Conservation (phyloP, 495 filamentous ascomycete species). For the Cercophora newfieldiana region DNA sequence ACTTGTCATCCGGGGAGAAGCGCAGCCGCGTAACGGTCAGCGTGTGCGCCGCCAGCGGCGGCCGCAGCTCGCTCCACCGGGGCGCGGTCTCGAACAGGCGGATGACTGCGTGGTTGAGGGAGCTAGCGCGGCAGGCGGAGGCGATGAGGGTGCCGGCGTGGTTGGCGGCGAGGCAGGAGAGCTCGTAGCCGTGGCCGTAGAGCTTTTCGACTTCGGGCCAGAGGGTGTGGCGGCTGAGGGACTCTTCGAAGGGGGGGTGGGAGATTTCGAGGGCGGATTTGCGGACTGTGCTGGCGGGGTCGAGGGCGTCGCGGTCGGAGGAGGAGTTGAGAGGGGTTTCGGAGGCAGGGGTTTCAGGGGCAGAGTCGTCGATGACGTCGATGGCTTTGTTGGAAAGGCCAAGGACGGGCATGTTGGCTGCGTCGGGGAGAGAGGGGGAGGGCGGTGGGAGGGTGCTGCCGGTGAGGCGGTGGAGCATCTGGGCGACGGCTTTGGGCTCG, state of each 20-base stretch:
- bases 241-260: conserved; percentile 85
- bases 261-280: conserved; percentile 50
- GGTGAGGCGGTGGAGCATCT: conserved; percentile 67
- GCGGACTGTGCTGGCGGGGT: conserved; percentile 43
- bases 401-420: conserved; percentile 89
- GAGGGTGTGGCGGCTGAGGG: conserved; percentile 82
- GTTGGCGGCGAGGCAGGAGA: conserved; percentile 82
- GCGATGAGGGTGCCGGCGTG: conserved; percentile 74
- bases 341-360: conserved; percentile 24
- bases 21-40: conserved; percentile 78
- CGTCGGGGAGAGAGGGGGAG: conserved; percentile 65
- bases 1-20: conserved; percentile 67
- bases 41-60: conserved; percentile 74
- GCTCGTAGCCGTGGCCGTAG: conserved; percentile 98
- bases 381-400: conserved; percentile 96
- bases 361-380: conserved; percentile 58
- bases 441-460: conserved; percentile 44
- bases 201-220: conserved; percentile 97
- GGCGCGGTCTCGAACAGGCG: conserved; percentile 79
- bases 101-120: conserved; percentile 90
- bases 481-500: conserved; percentile 79
- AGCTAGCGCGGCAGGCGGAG: conserved; percentile 91
- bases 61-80: conserved; percentile 83
- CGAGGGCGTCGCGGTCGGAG: conserved; percentile 40
- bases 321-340: conserved; percentile 31